Evolutionary conservation across 164 flowering plant species (phyloP).

Genomic region (Euptelea pleiosperma): DNA sequence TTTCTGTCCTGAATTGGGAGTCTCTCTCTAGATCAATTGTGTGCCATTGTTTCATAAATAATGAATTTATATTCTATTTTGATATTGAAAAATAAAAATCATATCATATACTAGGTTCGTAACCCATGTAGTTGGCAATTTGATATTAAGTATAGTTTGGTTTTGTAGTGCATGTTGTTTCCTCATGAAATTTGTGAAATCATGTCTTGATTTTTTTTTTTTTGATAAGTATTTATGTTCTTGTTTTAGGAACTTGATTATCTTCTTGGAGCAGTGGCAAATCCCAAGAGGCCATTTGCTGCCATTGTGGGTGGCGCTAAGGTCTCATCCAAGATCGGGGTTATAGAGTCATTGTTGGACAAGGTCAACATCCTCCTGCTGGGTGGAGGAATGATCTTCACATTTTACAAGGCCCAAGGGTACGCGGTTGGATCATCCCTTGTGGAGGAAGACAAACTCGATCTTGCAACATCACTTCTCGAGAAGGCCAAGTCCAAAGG

Average conservation of each 20-base stretch:
- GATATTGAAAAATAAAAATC: too few relatives aligned
- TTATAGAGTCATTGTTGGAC: constrained; percentile 72
- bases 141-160: background rate
- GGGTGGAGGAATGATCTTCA: constrained; percentile 93
- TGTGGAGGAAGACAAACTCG: constrained; percentile 87
- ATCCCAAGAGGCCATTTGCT: constrained; percentile 89
- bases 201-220: background rate
- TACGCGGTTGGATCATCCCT: constrained; percentile 73
- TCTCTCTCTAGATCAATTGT: too few relatives aligned
- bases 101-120: background rate
- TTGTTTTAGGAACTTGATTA: constrained; percentile 74
- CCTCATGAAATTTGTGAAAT: background rate
- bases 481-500: constrained; percentile 86
- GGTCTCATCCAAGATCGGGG: constrained; percentile 84
- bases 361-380: constrained; percentile 67
- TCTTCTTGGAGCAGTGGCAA: constrained; percentile 82
- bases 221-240: too few relatives aligned
- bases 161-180: background rate
- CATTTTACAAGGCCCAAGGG: constrained; percentile 91
- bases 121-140: background rate
- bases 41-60: too few relatives aligned
- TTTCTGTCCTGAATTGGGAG: too few relatives aligned
- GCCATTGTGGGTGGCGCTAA: constrained; percentile 93
- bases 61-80: too few relatives aligned
- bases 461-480: constrained; percentile 67